Conservation (phyloP, 805 yeast genomes). For the Millerozyma miso region DNA sequence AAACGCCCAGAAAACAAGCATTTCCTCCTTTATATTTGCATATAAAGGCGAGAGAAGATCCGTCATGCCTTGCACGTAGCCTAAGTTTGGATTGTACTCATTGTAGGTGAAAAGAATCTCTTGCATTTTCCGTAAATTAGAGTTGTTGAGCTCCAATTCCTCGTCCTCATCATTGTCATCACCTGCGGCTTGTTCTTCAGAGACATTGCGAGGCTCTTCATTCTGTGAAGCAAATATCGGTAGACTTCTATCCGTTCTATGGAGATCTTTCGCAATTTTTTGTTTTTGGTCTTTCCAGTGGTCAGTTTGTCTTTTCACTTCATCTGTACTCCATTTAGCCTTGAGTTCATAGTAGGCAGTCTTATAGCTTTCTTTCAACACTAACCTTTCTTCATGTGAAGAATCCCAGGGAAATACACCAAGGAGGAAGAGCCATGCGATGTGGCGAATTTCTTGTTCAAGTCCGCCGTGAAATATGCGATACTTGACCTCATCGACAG, state of each 20-base stretch:
- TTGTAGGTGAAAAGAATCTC: slow-evolving; percentile 84
- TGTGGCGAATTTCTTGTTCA: slow-evolving; percentile 50
- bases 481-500: slow-evolving; percentile 74
- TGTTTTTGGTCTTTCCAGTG: slow-evolving; percentile 88
- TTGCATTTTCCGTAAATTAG: slow-evolving; percentile 66
- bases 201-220: slow-evolving; percentile 31
- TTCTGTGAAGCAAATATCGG: slow-evolving; percentile 52
- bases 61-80: slow-evolving; percentile 98
- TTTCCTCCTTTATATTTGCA: slow-evolving; percentile 60
- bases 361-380: slow-evolving; percentile 51
- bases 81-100: slow-evolving; percentile 75
- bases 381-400: slow-evolving; percentile 60
- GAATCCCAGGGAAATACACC: slow-evolving; percentile 90
- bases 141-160: slow-evolving; percentile 63
- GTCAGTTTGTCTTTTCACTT: slow-evolving; percentile 46
- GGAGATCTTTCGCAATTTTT: slow-evolving; percentile 90
- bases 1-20: slow-evolving; percentile 85
- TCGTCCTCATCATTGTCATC: slow-evolving; percentile 49
- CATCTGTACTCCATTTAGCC: slow-evolving; percentile 61
- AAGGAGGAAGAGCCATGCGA: slow-evolving; percentile 83
- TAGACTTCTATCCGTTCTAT: slow-evolving; percentile 81
- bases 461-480: slow-evolving; percentile 90
- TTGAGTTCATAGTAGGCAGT: slow-evolving; percentile 63
- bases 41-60: slow-evolving; percentile 88
- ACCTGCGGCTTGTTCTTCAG: slow-evolving; percentile 18